Evolutionary conservation across 495 filamentous ascomycete genomes (phyloP).

Genomic region (Xylaria sp.): DNA sequence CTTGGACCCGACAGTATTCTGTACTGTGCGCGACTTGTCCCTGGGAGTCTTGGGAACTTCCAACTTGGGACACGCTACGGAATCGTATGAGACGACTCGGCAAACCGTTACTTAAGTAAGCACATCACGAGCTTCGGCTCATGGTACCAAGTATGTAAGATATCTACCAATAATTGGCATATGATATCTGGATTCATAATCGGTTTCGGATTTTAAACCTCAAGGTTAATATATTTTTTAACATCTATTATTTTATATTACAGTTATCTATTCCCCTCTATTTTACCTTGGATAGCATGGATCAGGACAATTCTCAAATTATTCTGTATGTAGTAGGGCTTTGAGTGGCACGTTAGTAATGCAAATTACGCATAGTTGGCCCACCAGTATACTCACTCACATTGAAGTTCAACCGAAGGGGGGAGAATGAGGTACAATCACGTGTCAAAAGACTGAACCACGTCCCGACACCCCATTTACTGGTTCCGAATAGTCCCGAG

Average conservation of each 20-base stretch:
- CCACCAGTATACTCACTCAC: not conserved
- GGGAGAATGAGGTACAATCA: not conserved
- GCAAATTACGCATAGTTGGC: not conserved
- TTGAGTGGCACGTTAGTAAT: not conserved
- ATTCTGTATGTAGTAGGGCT: not conserved
- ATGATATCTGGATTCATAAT: constrained; percentile 4
- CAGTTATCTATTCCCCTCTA: too few species aligned
- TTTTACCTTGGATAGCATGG: not conserved
- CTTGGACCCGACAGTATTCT: not conserved
- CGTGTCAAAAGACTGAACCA: not conserved
- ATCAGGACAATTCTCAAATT: not conserved
- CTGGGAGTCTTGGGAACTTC: constrained; percentile 13
- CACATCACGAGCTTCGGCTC: constrained; percentile 7
- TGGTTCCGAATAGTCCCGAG: not conserved
- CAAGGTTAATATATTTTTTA: not conserved
- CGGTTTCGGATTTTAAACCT: not conserved
- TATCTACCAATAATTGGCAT: not conserved
- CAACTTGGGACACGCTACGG: not conserved
- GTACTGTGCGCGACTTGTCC: constrained; percentile 22
- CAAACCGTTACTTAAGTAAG: too few species aligned
- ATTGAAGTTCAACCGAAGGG: too few species aligned
- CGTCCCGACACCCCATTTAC: not conserved
- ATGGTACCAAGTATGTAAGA: not conserved
- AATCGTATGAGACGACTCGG: not conserved
- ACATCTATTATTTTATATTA: not conserved